Evolutionary conservation across 768 basidiomycete species (phyloP), one percentile per base, ranked within the genome.

Genomic region (Cubamyces sp.): DNA sequence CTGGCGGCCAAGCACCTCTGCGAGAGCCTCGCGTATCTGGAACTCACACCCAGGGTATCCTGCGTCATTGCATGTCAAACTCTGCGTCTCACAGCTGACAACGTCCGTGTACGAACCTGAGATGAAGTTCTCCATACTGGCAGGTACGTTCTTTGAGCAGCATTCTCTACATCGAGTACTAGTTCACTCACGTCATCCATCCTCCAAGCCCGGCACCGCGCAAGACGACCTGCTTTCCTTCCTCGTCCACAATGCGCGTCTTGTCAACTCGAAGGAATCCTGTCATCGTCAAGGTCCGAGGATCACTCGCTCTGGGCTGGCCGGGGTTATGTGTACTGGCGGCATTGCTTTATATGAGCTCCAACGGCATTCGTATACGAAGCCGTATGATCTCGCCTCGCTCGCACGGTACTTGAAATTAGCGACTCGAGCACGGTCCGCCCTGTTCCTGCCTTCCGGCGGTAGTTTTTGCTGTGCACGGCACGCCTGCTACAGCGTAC

Each of bases 1-100:
- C 46, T 82, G 81, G 54, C 81, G 60, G 0, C 91, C 92, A 28
- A 93, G 77, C 3, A 84, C 80, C 14, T 83, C 77, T 19, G 81
- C 79, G 18, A 94, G 76, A 2, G 86, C 86, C 21, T 82, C 83
- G 37, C 90, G 85, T 64, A 92, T 87, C 73, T 92, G 87, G 72
- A 79, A 84, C 71, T 94, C 91, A 67, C 90, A 90, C 7, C 90
- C 92, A 57, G 91, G 89, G 73, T 87, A 92, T 12, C 90, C 91
- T 83, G 71, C 7, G 19, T 12, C 26, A 42, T 45, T 50, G 37
- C 30, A 21, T 11, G 19, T 30, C 40, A 50, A 26, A n/a, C 19
- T 18, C 45, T 41, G 40, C 47, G 46, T 50, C 28, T 50, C 23
- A 23, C 19, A 16, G 37, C 3, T 23, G 21, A 58, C 25, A 50